phyloP scores from a whole-genome alignment of 495 filamentous ascomycete species.

The Penicillium soppii region DNA sequence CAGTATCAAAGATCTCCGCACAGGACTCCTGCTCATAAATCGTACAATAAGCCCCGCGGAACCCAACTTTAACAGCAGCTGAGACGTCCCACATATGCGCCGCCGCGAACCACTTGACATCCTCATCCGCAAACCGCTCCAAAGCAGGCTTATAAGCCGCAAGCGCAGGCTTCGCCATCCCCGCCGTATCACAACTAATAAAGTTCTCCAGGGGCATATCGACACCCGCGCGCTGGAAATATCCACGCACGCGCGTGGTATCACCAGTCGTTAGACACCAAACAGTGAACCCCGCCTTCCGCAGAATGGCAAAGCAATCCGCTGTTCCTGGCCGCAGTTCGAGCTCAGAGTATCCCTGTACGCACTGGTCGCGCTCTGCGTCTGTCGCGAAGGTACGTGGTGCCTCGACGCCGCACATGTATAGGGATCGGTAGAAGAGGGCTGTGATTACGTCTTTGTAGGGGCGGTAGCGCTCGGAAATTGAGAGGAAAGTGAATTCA shows the following conservation, averaged over 20 bases:
- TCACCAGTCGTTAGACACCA: constrained; percentile 47
- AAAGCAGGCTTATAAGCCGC: constrained; percentile 29
- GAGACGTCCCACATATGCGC: constrained; percentile 45
- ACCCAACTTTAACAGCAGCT: constrained; percentile 30
- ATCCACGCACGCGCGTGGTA: constrained; percentile 33
- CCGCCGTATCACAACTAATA: constrained; percentile 33
- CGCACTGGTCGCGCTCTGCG: constrained; percentile 27
- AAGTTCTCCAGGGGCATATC: constrained; percentile 42
- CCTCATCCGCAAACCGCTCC: constrained; percentile 10
- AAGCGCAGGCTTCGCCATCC: constrained; percentile 33
- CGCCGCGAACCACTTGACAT: constrained; percentile 33
- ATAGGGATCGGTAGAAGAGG: constrained; percentile 41
- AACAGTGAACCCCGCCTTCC: constrained; percentile 36
- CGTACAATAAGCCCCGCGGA: constrained; percentile 32
- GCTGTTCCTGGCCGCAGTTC: constrained; percentile 25
- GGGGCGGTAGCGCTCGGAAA: constrained; percentile 36
- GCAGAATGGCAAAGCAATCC: constrained; percentile 31
- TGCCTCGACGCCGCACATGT: constrained; percentile 34
- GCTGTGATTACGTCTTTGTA: constrained; percentile 34
- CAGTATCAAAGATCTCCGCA: constrained; percentile 25
- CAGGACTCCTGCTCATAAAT: constrained; percentile 32
- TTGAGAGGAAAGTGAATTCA: constrained; percentile 42
- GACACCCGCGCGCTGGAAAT: constrained; percentile 34
- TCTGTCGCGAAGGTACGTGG: constrained; percentile 39
- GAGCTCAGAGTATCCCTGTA: constrained; percentile 30